Conservation (phyloP, 2,329 filamentous ascomycete species). For the Neocatenulostroma microsporum region DNA sequence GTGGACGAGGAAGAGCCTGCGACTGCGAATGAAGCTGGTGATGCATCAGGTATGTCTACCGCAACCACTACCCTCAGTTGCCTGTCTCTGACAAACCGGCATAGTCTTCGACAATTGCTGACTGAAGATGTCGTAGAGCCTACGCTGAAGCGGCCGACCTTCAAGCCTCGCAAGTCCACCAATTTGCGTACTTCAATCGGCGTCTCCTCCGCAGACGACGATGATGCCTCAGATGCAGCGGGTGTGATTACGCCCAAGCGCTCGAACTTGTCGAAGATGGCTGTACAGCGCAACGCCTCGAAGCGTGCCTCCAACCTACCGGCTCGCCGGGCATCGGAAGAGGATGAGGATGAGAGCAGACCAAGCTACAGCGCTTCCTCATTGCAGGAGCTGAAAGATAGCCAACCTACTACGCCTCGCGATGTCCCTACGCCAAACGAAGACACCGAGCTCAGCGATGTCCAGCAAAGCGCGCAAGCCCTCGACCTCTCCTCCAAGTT, state of each 20-base stretch:
- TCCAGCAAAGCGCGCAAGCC: constrained; percentile 38
- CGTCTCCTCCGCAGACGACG: constrained; percentile 47
- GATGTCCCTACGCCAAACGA: constrained; percentile 37
- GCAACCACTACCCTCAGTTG: neutral
- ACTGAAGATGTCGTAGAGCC: constrained; percentile 35
- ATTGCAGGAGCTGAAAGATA: constrained; percentile 74
- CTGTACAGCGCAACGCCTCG: constrained; percentile 59
- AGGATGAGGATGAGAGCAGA: constrained; percentile 59
- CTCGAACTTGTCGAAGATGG: constrained; percentile 54
- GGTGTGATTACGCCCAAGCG: constrained; percentile 57
- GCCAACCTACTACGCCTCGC: constrained; percentile 74
- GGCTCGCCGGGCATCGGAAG: constrained; percentile 43
- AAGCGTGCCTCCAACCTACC: constrained; percentile 46
- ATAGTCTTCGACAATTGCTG: constrained; percentile 29
- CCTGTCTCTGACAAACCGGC: constrained; percentile 16
- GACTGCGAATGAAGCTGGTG: too few species aligned
- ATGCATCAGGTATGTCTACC: constrained; percentile 20
- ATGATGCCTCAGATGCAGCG: constrained; percentile 43
- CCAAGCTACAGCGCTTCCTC: constrained; percentile 83
- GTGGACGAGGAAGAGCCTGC: neutral
- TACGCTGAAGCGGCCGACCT: constrained; percentile 47
- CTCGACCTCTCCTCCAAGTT: constrained; percentile 48
- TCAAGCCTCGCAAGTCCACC: constrained; percentile 62
- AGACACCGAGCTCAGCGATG: constrained; percentile 32
- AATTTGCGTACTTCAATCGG: constrained; percentile 72